phyloP scores from a whole-genome alignment of 305 asterid genomes.

The Solanum chacoense region DNA sequence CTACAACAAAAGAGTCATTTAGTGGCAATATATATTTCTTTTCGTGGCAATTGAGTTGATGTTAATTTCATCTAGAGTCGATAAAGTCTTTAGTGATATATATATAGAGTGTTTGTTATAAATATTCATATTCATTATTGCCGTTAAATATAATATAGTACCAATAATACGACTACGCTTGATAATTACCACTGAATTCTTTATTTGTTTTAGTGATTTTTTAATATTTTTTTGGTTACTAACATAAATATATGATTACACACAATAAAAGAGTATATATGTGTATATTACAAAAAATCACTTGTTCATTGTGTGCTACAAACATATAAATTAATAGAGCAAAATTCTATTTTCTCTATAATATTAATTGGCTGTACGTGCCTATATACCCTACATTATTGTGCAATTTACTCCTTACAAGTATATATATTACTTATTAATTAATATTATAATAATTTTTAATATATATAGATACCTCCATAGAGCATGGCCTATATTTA shows the following conservation, averaged over 20 bases:
- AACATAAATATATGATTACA: neutral
- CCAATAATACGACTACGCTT: neutral
- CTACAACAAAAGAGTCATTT: neutral
- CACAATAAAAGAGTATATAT: neutral
- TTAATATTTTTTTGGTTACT: neutral
- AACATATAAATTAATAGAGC: neutral
- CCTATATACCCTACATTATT: neutral
- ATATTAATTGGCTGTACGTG: neutral
- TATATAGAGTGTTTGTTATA: too few relatives aligned
- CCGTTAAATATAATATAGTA: too few relatives aligned
- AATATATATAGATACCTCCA: neutral
- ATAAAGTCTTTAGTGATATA: too few relatives aligned
- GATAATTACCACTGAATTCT: neutral
- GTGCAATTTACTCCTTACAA: neutral
- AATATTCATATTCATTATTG: too few relatives aligned
- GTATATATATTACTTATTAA: neutral
- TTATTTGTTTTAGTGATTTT: too few relatives aligned
- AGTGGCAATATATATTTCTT: neutral
- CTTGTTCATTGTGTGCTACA: neutral
- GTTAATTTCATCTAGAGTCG: neutral
- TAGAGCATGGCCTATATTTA: neutral
- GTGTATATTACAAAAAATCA: neutral
- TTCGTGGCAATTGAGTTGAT: neutral
- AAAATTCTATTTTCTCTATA: neutral
- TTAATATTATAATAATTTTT: too few relatives aligned